phyloP scores from a whole-genome alignment of 2,329 filamentous ascomycete species.

The Fusarium continuum region DNA sequence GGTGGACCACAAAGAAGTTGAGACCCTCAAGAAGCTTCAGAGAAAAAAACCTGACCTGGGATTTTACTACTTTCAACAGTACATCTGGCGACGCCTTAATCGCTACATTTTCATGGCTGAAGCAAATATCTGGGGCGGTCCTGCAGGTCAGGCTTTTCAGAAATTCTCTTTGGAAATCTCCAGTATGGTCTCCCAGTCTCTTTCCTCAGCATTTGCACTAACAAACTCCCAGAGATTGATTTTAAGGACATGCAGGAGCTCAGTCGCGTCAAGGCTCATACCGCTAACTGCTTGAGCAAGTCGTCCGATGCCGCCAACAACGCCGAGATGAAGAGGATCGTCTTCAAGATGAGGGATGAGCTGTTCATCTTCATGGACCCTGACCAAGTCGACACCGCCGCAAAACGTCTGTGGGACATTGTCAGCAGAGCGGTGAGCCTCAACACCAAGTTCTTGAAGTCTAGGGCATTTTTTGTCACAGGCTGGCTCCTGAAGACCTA shows the following conservation, averaged over 20 bases:
- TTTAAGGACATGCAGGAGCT: conserved; percentile 5
- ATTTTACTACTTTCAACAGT: not conserved
- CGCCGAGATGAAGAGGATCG: not conserved
- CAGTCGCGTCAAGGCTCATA: conserved; percentile 16
- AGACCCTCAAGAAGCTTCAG: conserved; percentile 1
- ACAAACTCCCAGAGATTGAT: conserved; percentile 1
- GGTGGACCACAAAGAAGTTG: not conserved
- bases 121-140: conserved; percentile 13
- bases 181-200: not conserved
- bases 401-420: not conserved
- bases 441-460: conserved; percentile 15
- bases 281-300: not conserved
- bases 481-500: not conserved
- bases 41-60: not conserved
- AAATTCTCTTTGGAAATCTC: conserved; percentile 19
- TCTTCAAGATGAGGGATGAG: not conserved
- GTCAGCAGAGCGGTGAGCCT: not conserved
- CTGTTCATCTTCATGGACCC: conserved; percentile 20
- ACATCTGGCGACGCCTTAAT: conserved; percentile 19
- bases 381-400: not conserved
- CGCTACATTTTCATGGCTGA: conserved; percentile 3
- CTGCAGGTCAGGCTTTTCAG: conserved; percentile 11
- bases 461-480: conserved; percentile 20
- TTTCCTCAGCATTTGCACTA: not conserved
- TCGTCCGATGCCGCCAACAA: not conserved